Base-by-base conservation (phyloP, 768 basidiomycete species). In the Lactarius tabidus region DNA sequence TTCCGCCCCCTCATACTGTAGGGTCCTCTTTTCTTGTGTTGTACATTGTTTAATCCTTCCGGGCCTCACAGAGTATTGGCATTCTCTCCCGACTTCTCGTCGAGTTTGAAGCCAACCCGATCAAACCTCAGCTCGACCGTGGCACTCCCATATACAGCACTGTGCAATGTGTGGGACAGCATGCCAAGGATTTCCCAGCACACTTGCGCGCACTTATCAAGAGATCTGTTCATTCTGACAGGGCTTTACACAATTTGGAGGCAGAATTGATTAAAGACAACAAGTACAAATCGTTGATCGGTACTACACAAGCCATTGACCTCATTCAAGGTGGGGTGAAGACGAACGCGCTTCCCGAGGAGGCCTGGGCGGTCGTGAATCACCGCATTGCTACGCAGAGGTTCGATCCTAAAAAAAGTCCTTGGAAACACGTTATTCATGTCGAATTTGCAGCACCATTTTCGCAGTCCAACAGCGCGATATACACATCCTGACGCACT, bases 1-100 rank as follows among this genome's bases (percentile, higher is more conserved):
- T 93, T 17, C 95, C 95, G 18, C 91, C 90, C 18, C 70, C 76
- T 2, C 93, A 97, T 69, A 96, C 93, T 2, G 89, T 85, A 72
- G 69, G 80, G 68, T 2, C 26, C 31, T 10, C 23, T 52, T 2
- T 3, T 35, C 9, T 10, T n/a, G 26, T 35, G 18, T 7, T 12
- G 39, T n/a, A 28, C 7, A 6, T 23, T 33, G 43, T 52, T 20
- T 56, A 17, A 64, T n/a, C 41, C 1, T 26, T 15, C 43, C 43
- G n/a, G n/a, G n/a, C n/a, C 31, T 29, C 23, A n/a, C 53, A 71
- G 71, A 60, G 85, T 63, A 93, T 96, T 63, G 93, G 94, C 12
- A 87, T 93, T 59, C 84, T 95, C 48, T 81, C 93, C 28, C 66
- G 57, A 33, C 69, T 69, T 14, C 61, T 69, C 3, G 69, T 69